Percentiles rank a stretch among this genome's conserved stretches.
phyloP scores from a whole-genome alignment of 2,329 filamentous ascomycete species.

The Botrytis galanthina region DNA sequence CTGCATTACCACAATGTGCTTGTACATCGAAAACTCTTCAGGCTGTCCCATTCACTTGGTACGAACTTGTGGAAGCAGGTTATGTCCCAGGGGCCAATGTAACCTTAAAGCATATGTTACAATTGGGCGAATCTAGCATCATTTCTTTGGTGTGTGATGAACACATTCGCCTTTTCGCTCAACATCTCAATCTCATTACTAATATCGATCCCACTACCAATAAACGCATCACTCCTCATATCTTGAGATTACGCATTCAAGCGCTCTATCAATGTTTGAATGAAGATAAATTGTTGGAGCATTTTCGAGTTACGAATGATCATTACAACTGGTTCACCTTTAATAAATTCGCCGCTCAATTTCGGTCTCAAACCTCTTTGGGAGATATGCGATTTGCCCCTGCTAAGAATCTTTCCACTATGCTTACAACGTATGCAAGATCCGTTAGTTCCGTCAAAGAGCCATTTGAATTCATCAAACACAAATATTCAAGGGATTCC shows the following conservation, averaged over 20 bases:
- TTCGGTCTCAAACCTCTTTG: neutral
- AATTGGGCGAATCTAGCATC: neutral
- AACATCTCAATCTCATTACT: neutral
- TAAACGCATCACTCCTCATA: neutral
- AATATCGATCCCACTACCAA: neutral
- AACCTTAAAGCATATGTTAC: neutral
- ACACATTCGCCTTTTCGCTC: neutral
- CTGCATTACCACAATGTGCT: neutral
- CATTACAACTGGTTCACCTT: neutral
- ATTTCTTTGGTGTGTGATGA: neutral
- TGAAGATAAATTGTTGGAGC: neutral
- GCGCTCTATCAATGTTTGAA: neutral
- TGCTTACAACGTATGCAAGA: neutral
- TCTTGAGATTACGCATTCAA: neutral
- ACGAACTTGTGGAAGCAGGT: neutral
- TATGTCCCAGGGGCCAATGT: neutral
- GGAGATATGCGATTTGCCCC: neutral
- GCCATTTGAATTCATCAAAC: neutral
- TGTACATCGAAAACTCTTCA: neutral
- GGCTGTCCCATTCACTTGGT: neutral
- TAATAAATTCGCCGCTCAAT: neutral
- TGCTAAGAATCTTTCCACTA: neutral
- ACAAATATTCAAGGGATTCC: neutral
- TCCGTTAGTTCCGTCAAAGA: neutral
- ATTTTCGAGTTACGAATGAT: neutral